Evolutionary conservation across 306 rosid genomes (phyloP), one percentile per base, ranked within the genome.

Genomic region (Cicer judaicum): DNA sequence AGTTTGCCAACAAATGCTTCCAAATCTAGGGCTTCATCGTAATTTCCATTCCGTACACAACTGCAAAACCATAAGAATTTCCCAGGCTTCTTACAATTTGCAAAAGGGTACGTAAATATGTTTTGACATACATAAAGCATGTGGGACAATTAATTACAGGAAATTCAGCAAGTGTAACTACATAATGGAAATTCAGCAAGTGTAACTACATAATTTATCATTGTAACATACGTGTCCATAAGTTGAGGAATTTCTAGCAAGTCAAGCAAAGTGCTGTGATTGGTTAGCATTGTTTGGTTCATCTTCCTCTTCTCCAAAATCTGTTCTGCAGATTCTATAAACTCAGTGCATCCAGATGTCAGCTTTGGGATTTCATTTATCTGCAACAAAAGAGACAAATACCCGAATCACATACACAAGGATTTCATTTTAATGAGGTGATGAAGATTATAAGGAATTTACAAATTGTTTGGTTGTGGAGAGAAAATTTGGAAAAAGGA

Each of bases 241-340:
- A 93, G 95, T 82, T 90, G 98, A 78, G 97, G 98, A 76, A 93
- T 93, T 88, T 93, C 98, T 73, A 94, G 99, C 86, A 94, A 89
- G 83, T 94, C 99, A 71, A 94, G 96, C 91, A 94, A 84, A 72
- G 93, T 87, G 77, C 98, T 94, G 77, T 94, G 98, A 85, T 94
- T 88, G 24, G 95, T 85, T 12, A 94, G 87, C 96, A 94, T 89
- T 60, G 89, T 92, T 81, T 94, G 98, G 85, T 94, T 94, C 99
- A 90, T 85, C 89, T 90, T 94, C 89, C 96, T 90, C 91, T 89
- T 87, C 80, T 94, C 99, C 85, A 92, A 75, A 89, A 90, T 90
- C 77, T 89, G 82, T 68, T 94, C 98, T 0, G 93, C 98, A 10
- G 96, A 92, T 78, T 94, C 97, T 41, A 94, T 60, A 73, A 92